Evolutionary conservation across 306 rosid species (phyloP), one percentile per base, ranked within the genome.

Genomic region (Notholithocarpus densiflorus): DNA sequence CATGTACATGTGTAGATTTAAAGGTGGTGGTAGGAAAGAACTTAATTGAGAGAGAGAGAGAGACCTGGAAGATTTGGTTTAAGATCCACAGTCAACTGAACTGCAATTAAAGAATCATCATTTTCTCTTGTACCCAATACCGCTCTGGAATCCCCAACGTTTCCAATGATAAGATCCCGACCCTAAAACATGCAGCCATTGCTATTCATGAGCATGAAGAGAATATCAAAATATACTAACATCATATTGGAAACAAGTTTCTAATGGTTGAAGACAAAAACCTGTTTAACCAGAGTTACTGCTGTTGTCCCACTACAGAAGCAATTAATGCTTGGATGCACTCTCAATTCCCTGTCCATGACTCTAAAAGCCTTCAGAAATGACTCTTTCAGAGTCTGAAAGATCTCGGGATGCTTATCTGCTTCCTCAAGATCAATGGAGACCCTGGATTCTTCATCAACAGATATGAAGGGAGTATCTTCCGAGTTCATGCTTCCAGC

Each of bases 231-330:
- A 53, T 74, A 80, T 56, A 72, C 31, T 5, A 32, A 86, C 43
- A 48, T 48, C 53, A 12, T 48, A 13, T 48, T 13, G 20, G 48
- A 55, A 62, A 82, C 17, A 76, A 66, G 66, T 55, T 52, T 83
- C 40, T 37, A 62, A 62, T 10, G 24, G 48, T 75, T 37, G 65
- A 26, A 62, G 56, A 74, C n/a, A 66, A n/a, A 21, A 62, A 96
- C 99, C 97, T 96, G 97, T 84, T 96, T 96, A 78, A 96, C 72
- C 52, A 96, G 81, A 69, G 98, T 93, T 75, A 96, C 99, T 1
- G 99, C 99, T 54, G 99, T 96, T 79, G 99, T 89, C 77, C 99
- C 99, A 68, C 99, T 96, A 79, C 99, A 96, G 85, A 89, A 93
- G 87, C 96, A 85, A 88, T 96, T 96, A 11, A 96, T 84, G 70